Evolutionary conservation across 202 grass and related monocot species (phyloP).

Genomic region (Saccharum hybrid): DNA sequence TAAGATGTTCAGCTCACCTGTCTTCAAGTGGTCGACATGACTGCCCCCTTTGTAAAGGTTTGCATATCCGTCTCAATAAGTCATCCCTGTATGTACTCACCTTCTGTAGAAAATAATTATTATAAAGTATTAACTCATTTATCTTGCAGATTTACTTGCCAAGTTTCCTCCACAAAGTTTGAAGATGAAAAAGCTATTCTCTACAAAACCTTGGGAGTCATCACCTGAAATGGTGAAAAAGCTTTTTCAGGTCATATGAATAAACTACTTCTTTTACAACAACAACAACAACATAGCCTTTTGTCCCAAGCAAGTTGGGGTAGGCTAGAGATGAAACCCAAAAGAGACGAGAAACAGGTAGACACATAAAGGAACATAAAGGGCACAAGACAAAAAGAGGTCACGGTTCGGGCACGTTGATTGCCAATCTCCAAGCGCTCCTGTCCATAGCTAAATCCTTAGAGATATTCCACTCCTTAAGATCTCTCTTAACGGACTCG

Average conservation of each 20-base stretch:
- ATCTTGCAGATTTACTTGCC: constrained; percentile 82
- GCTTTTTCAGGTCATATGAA: constrained; percentile 81
- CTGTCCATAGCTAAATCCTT: no score
- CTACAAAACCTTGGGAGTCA: constrained; percentile 85
- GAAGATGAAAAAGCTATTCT: constrained; percentile 90
- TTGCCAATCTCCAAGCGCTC: no score
- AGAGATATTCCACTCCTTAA: no score
- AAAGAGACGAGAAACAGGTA: no score
- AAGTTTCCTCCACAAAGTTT: constrained; percentile 95
- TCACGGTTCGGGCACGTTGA: no score
- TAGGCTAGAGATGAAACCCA: no score
- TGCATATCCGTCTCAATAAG: not conserved
- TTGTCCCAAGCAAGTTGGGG: no score
- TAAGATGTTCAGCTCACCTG: constrained; percentile 92
- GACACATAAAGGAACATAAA: no score
- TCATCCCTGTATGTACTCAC: constrained; percentile 9
- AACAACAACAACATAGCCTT: no score
- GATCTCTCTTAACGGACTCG: no score
- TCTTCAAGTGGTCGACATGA: constrained; percentile 83
- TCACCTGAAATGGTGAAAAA: constrained; percentile 92
- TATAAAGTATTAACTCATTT: constrained; percentile 34
- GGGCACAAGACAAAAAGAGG: no score
- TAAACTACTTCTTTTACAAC: no score
- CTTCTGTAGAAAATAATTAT: constrained; percentile 32
- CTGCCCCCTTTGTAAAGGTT: constrained; percentile 99